These are phyloP conservation scores for Colletotrichum neosansevieriae DNA, from an alignment of 2,329 filamentous ascomycete species.

Conservation along the genomic window DNA sequence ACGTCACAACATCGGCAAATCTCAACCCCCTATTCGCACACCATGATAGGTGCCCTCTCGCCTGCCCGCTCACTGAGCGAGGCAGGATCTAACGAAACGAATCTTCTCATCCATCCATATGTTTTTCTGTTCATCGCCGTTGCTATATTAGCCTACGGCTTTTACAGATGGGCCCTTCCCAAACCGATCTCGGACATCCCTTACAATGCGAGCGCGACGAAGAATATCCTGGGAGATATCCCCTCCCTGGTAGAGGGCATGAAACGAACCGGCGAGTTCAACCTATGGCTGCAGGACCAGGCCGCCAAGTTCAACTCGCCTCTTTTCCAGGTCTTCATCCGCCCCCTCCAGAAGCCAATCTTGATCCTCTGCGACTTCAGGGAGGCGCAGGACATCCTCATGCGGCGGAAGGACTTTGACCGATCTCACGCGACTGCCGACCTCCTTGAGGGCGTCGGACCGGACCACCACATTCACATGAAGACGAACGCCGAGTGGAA, in stretches of 20 bases:
- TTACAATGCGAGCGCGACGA: conserved; percentile 53
- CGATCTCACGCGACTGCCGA: conserved; percentile 44
- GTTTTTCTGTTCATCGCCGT: neutral
- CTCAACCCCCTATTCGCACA: neutral
- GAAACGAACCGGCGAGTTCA: conserved; percentile 42
- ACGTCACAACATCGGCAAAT: no score
- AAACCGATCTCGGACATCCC: conserved; percentile 60
- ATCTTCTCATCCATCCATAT: neutral
- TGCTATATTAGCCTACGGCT: neutral
- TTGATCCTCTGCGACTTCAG: conserved; percentile 56
- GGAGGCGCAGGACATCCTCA: conserved; percentile 55
- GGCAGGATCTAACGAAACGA: neutral
- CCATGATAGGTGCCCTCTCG: conserved; percentile 14
- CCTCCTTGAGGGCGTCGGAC: conserved; percentile 49
- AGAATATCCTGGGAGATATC: conserved; percentile 56
- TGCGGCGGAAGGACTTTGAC: conserved; percentile 60
- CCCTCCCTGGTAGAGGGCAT: conserved; percentile 54
- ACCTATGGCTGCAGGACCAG: conserved; percentile 28
- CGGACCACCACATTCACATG: conserved; percentile 49
- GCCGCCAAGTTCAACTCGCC: conserved; percentile 51
- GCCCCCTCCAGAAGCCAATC: conserved; percentile 56
- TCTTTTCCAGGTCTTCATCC: conserved; percentile 61
- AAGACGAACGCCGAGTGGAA: conserved; percentile 49
- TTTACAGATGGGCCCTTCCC: conserved; percentile 47
- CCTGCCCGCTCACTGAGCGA: conserved; percentile 2